phyloP scores from a whole-genome alignment of 1,284 basidiomycete species.

The Coriolopsis trogii region DNA sequence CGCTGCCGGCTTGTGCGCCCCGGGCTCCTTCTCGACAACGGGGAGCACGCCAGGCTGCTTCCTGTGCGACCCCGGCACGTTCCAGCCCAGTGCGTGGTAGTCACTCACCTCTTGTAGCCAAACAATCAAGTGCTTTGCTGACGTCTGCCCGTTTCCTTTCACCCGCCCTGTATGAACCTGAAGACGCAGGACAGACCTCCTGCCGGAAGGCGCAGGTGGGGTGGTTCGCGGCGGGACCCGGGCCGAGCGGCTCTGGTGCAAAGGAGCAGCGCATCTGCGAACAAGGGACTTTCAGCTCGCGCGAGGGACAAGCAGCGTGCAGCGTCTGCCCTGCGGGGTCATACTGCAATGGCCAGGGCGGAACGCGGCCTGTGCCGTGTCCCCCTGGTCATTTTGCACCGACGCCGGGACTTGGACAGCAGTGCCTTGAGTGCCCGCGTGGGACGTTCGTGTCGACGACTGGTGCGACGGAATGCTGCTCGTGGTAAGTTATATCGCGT shows the following conservation, averaged over 20 bases:
- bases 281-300: constrained; percentile 18
- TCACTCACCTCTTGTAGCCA: no score
- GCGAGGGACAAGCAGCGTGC: constrained; percentile 15
- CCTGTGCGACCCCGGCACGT: constrained; percentile 17
- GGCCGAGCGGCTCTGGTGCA: constrained; percentile 9
- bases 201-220: constrained; percentile 18
- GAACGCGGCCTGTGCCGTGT: constrained; percentile 11
- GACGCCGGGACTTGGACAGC: constrained; percentile 15
- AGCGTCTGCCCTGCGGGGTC: constrained; percentile 18
- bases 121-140: no score
- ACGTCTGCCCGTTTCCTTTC: no score
- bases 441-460: constrained; percentile 24
- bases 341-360: constrained; percentile 22
- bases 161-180: no score
- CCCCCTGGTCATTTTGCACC: constrained; percentile 20
- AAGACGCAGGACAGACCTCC: constrained; percentile 11
- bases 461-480: constrained; percentile 29
- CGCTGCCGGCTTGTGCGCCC: constrained; percentile 1
- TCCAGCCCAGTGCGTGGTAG: constrained; percentile 15
- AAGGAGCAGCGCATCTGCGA: constrained; percentile 14
- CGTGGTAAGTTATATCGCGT: constrained; percentile 17
- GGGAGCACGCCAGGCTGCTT: constrained; percentile 14
- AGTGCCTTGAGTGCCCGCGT: constrained; percentile 22
- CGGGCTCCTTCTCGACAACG: constrained; percentile 13
- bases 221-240: constrained; percentile 14